These are phyloP conservation scores for Cyclocybe cylindracea DNA, from an alignment of 768 basidiomycete species.

Conservation along the genomic window DNA sequence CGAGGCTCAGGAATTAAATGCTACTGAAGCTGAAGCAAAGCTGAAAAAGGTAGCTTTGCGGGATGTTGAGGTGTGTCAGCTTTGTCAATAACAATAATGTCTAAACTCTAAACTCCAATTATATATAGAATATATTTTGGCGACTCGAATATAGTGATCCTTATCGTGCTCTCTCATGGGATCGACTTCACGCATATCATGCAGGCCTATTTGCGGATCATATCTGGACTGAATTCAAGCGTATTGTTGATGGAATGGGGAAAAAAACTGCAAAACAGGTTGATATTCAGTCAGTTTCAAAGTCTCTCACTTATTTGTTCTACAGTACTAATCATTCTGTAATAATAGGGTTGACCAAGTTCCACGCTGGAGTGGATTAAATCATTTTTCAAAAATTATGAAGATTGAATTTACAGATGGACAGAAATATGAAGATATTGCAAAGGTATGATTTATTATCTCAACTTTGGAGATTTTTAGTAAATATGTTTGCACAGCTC, in stretches of 20 bases:
- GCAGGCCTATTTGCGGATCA: slow-evolving; percentile 34
- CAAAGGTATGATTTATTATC: slow-evolving; percentile 15
- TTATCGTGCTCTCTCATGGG: slow-evolving; percentile 34
- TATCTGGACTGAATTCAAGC: slow-evolving; percentile 26
- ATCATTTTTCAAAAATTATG: slow-evolving; percentile 24
- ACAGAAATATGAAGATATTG: slow-evolving; percentile 13
- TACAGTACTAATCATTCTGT: not conserved
- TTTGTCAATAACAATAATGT: slow-evolving; percentile 15
- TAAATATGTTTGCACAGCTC: too few species aligned
- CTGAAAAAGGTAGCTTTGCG: slow-evolving; percentile 8
- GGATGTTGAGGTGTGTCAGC: slow-evolving; percentile 15
- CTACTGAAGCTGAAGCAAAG: slow-evolving; percentile 2
- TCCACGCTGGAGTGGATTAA: slow-evolving; percentile 24
- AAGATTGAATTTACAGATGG: slow-evolving; percentile 27
- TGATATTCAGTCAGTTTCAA: slow-evolving; percentile 23
- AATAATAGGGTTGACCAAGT: not conserved
- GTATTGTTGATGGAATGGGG: slow-evolving; percentile 10
- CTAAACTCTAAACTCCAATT: slow-evolving; percentile 15
- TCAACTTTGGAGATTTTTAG: not conserved
- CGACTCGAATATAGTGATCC: slow-evolving; percentile 29
- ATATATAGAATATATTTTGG: slow-evolving; percentile 41
- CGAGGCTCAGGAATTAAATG: not conserved
- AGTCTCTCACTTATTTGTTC: slow-evolving; percentile 1
- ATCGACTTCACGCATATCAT: slow-evolving; percentile 34
- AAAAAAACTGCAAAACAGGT: slow-evolving; percentile 10